phyloP scores from a whole-genome alignment of 495 filamentous ascomycete species.

The Aspergillus incahuasiensis region DNA sequence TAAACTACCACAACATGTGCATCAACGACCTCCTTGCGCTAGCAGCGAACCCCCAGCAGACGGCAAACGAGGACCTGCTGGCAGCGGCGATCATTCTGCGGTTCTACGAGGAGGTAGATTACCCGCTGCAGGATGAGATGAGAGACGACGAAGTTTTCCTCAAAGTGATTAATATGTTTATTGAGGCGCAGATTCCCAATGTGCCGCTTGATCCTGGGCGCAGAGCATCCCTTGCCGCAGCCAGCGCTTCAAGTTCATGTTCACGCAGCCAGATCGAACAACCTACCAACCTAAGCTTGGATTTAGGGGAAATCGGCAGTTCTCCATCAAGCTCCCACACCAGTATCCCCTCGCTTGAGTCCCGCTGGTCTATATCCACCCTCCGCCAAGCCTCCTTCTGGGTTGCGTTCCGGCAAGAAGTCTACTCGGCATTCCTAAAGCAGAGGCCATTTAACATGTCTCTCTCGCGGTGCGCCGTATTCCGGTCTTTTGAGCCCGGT shows the following conservation, averaged over 20 bases:
- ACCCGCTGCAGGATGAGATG: constrained; percentile 1
- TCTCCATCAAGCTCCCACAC: background rate
- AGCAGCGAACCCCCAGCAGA: constrained; percentile 15
- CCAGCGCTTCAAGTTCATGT: background rate
- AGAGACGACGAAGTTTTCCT: constrained; percentile 8
- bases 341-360: background rate
- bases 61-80: constrained; percentile 25
- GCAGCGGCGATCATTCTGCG: constrained; percentile 29
- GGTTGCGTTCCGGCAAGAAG: constrained; percentile 31
- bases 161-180: background rate
- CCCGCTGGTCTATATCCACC: constrained; percentile 12
- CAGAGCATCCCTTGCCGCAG: background rate
- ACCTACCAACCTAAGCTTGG: no score
- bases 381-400: constrained; percentile 30
- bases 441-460: constrained; percentile 22
- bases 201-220: background rate
- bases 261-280: no score
- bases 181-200: constrained; percentile 18
- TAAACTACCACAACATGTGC: constrained; percentile 27
- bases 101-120: constrained; percentile 32
- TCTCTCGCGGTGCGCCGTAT: constrained; percentile 14
- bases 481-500: constrained; percentile 18
- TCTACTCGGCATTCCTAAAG: constrained; percentile 31
- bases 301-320: background rate
- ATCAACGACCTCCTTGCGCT: constrained; percentile 22